Base-by-base conservation (phyloP, 2,329 filamentous ascomycete species). In the Mycosphaerelloides madeirae region DNA sequence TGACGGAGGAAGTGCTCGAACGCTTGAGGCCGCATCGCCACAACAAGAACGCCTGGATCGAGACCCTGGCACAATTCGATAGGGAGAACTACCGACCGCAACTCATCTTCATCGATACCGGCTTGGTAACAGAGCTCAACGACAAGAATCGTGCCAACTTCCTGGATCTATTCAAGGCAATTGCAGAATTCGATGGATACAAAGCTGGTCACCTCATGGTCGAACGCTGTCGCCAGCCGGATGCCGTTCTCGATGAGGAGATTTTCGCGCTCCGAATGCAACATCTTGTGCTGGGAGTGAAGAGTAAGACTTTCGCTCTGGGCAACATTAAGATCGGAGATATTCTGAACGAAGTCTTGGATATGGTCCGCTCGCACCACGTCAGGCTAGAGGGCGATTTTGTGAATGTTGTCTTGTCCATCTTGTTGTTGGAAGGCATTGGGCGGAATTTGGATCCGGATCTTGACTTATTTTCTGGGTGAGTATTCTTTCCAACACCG, bases 261-360 rank as follows among this genome's bases (percentile, higher is more conserved):
- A 79, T 97, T 0, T 98, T 97, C 61, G 89, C 91, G 0, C 73
- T 97, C 46, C 88, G 89, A 64, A 97, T 98, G 91, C 90, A 98
- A 67, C 90, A 97, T 68, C 78, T 98, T 3, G 88, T 98, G 2
- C 72, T 97, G 1, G 81, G 84, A 20, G 89, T 98, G 55, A 97
- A 97, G 73, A 86, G 83, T 54, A 79, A 83, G 32, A 98, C 93
- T 0, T 84, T 98, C 44, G 90, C 93, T 0, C 76, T 98, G 0
- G 91, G 91, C 3, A 95, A 88, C 61, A 85, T 98, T 68, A 94
- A 90, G 70, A 96, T 98, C 51, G 93, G 93, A 9, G 93, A 98
- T 57, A 89, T 98, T 15, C 69, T 98, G 22, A 89, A 93, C 60
- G 80, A 94, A 57, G 93, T 97, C 0, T 73, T 98, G 34, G 77